Base-by-base conservation (phyloP, 2,329 filamentous ascomycete genomes). In the Fusarium sp. region DNA sequence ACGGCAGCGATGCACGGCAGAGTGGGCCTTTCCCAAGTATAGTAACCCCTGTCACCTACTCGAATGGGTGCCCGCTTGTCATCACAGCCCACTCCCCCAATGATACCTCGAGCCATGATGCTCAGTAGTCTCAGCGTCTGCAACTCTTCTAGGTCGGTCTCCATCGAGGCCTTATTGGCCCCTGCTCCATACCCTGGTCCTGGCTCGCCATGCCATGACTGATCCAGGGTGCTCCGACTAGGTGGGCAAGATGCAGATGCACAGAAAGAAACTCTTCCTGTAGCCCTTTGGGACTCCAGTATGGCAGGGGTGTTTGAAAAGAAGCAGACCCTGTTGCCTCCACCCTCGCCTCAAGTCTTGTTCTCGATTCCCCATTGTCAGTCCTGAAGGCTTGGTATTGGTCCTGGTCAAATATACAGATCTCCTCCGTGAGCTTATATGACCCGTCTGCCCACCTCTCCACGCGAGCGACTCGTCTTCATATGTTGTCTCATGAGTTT, bases 341-440 rank as follows among this genome's bases (percentile, higher is more conserved):
- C 71, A 72, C 72, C 53, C 60, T 72, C 39, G 58, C 67, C 53
- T 68, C 58, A 57, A 62, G 55, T 58, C 59, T 52, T 55, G 67
- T 60, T 54, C 56, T 70, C 51, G 55, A 65, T 65, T 43, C 54
- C 59, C 59, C 66, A 59, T 64, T 59, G 52, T 50, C 50, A 62
- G 55, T 62, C 62, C 60, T 59, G 54, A 25, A 63, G 42, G 51
- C 62, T 54, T 56, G 64, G 64, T 62, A 71, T 65, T 71, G 60
- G 56, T 58, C 31, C 41, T 68, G 45, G 45, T 42, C 63, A 57
- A 58, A 54, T 64, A 62, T 67, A 54, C 44, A 69, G 41, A 64
- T 72, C 63, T 73, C 62, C 66, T 56, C 43, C 46, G 43, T 58
- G 71, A 75, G 72, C 75, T 78, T 74, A 74, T 78, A 79, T 77